A percentile compares a stretch with the other conserved stretches of the same genome.
phyloP scores from a whole-genome alignment of 352 stramenopile genomes.

The Aphanomyces euteiches region DNA sequence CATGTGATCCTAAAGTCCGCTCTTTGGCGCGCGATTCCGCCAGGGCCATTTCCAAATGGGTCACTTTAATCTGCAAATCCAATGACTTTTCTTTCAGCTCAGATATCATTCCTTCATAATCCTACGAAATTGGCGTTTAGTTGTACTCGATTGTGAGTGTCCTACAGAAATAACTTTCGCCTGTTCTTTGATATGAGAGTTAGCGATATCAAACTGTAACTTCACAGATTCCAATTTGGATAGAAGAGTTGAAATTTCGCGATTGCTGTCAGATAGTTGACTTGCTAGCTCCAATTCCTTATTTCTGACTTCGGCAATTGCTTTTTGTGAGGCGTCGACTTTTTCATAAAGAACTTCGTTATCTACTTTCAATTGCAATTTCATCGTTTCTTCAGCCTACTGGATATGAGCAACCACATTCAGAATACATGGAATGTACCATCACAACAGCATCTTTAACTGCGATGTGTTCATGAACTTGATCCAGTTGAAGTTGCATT shows the following conservation, averaged over 20 bases:
- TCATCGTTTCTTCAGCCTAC: slow-evolving; percentile 21
- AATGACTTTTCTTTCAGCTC: background rate
- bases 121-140: background rate
- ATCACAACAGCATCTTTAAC: slow-evolving; percentile 14
- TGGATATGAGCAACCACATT: background rate
- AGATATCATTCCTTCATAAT: background rate
- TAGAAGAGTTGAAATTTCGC: background rate
- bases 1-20: background rate
- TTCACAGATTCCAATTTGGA: background rate
- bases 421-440: background rate
- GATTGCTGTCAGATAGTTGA: background rate
- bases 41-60: background rate
- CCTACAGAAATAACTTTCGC: too few species aligned
- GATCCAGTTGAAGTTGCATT: slow-evolving; percentile 9
- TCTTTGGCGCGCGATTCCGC: background rate
- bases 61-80: background rate
- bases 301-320: background rate
- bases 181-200: background rate
- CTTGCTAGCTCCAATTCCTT: background rate
- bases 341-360: background rate
- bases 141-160: too few species aligned
- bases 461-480: slow-evolving; percentile 15
- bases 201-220: background rate
- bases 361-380: slow-evolving; percentile 11
- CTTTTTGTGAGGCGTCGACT: background rate